These are phyloP conservation scores for Suillus fuscotomentosus DNA, from an alignment of 768 basidiomycete genomes.

Conservation along the genomic window DNA sequence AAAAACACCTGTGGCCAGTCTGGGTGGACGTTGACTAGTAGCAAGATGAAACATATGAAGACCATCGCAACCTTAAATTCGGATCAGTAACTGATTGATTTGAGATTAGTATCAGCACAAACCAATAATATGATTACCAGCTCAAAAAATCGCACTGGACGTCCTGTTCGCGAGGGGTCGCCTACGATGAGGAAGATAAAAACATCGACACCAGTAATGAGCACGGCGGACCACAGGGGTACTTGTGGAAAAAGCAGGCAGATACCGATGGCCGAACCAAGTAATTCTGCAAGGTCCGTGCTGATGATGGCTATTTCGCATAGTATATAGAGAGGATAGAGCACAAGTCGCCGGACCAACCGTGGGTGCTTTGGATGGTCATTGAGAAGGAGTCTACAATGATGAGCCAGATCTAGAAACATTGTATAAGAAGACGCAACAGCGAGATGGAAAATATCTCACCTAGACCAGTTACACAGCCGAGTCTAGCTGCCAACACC, in stretches of 20 bases:
- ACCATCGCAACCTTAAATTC: constrained; percentile 22
- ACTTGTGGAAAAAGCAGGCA: constrained; percentile 48
- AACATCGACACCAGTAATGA: constrained; percentile 49
- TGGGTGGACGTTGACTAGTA: constrained; percentile 40
- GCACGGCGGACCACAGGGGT: constrained; percentile 48
- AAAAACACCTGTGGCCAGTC: constrained; percentile 41
- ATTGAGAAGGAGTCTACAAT: constrained; percentile 47
- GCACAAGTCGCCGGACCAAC: constrained; percentile 36
- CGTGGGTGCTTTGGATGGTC: constrained; percentile 39
- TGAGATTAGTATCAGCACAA: constrained; percentile 11
- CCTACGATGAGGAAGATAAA: constrained; percentile 44
- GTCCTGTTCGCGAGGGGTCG: constrained; percentile 29
- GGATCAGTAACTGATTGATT: not conserved
- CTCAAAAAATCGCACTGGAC: constrained; percentile 41
- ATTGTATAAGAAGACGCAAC: not conserved
- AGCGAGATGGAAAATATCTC: not conserved
- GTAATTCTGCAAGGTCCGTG: constrained; percentile 59
- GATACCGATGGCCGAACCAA: constrained; percentile 60
- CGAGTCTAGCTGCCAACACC: constrained; percentile 43
- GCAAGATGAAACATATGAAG: constrained; percentile 36
- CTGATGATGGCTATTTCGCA: constrained; percentile 53
- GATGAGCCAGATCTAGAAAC: constrained; percentile 42
- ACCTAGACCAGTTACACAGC: constrained; percentile 31
- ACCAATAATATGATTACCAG: constrained; percentile 34
- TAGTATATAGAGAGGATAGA: constrained; percentile 45